Evolutionary conservation across 2,329 filamentous ascomycete genomes (phyloP), one percentile per base, ranked within the genome.

Genomic region (Epichloe bromicola): DNA sequence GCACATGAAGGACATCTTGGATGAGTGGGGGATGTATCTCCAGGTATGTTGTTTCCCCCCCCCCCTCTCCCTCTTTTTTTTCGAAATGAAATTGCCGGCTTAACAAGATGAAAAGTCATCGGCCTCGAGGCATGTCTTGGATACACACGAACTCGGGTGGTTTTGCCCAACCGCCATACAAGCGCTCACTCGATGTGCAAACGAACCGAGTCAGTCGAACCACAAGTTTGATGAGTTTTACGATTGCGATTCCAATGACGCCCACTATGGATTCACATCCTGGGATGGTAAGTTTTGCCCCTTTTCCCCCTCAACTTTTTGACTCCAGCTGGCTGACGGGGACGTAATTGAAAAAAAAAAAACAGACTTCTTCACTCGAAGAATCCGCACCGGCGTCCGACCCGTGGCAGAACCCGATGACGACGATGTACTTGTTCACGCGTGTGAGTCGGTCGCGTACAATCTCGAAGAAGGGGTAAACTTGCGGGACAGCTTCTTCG

Each of bases 391-490:
- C 17, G 52, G 65, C 0, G 70, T 77, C 2, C 74, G 83, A 0
- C 82, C 82, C 0, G 68, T 86, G 1, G 78, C 75, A 0, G 67
- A 63, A 0, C 76, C 78, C 0, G 70, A 79, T 0, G 73, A 85
- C 51, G 63, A 73, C 55, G 58, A 56, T 6, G 62, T 75, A 51
- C 74, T 87, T 49, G 74, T 69, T 44, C 85, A 84, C 60, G 73
- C 76, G 1, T 86, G 83, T 64, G 83, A 87, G 60, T 81, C 78
- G 8, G 74, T 72, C 41, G 72, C 76, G 0, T 84, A 74, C 65
- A 71, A 74, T 43, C 59, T 82, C 2, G 68, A 67, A 4, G 65
- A 62, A 19, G 57, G 76, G 42, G 75, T 79, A 46, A 71, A 75
- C 47, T 66, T 76, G 1, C 75, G 76, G 23, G 23, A 7, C 23